Evolutionary conservation across 169 alveolate genomes (phyloP).

Genomic region (Cryptosporidium bovis): DNA sequence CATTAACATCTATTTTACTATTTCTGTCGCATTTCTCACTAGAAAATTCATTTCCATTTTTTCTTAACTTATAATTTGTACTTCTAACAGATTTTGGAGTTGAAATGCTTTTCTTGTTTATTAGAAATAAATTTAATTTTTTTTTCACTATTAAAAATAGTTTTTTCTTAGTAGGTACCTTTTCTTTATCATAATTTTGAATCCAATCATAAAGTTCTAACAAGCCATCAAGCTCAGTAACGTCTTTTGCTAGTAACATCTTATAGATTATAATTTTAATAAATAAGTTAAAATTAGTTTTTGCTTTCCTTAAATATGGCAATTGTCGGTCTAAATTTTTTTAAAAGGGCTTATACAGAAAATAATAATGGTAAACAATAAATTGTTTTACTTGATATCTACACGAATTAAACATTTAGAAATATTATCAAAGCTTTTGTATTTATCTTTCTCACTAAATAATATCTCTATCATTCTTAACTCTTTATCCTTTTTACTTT

Average conservation of each 20-base stretch:
- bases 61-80: not conserved
- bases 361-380: too few relatives aligned
- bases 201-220: conserved; percentile 55
- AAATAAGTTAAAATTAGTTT: not conserved
- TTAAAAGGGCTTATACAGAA: too few relatives aligned
- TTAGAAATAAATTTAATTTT: conserved; percentile 14
- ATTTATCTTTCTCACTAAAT: too few relatives aligned
- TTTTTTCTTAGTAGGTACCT: conserved; percentile 43
- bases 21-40: conserved; percentile 11
- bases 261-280: not conserved
- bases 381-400: too few relatives aligned
- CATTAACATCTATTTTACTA: not conserved
- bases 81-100: not conserved
- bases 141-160: conserved; percentile 9
- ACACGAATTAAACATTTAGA: too few relatives aligned
- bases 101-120: not conserved
- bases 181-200: conserved; percentile 14
- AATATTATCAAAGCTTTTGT: too few relatives aligned
- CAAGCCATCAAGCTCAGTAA: conserved; percentile 19
- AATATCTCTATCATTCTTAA: too few relatives aligned
- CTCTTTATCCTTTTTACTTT: not conserved
- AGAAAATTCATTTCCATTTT: conserved; percentile 4
- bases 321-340: too few relatives aligned
- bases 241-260: conserved; percentile 4
- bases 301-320: not conserved